Percentiles rank a stretch among this genome's conserved stretches.
Evolutionary conservation across 768 basidiomycete species (phyloP).

Genomic region (Phlegmacium glaucopus): DNA sequence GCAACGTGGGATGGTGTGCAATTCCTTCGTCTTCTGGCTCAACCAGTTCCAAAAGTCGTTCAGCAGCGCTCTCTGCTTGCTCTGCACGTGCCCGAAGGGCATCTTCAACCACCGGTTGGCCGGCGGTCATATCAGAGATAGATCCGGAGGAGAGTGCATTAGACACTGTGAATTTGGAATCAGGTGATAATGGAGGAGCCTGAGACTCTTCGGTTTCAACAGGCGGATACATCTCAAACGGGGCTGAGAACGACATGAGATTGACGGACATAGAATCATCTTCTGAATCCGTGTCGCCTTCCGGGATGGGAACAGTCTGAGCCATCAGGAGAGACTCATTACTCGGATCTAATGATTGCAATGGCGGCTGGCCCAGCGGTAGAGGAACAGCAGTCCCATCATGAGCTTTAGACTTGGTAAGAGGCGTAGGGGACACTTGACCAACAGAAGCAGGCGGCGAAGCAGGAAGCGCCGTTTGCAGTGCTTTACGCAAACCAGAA

Average conservation of each 20-base stretch:
- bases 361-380: constrained; percentile 40
- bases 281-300: constrained; percentile 69
- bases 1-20: constrained; percentile 47
- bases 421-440: constrained; percentile 29
- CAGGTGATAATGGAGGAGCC: constrained; percentile 48
- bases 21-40: constrained; percentile 67
- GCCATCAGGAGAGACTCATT: constrained; percentile 71
- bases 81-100: constrained; percentile 83
- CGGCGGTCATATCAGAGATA: constrained; percentile 26
- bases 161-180: constrained; percentile 46
- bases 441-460: constrained; percentile 33
- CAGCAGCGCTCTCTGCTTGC: constrained; percentile 92
- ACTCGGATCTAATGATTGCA: constrained; percentile 33
- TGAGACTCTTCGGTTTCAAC: constrained; percentile 16
- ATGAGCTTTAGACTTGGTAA: constrained; percentile 14
- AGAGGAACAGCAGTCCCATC: constrained; percentile 29
- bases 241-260: constrained; percentile 69
- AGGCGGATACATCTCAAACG: constrained; percentile 48
- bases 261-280: constrained; percentile 51
- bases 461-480: constrained; percentile 34
- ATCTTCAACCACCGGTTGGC: constrained; percentile 68
- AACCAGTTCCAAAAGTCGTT: constrained; percentile 81
- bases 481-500: constrained; percentile 37
- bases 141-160: constrained; percentile 63
- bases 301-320: constrained; percentile 71